A percentile compares a stretch with the other conserved stretches of the same genome.
Evolutionary conservation across 768 basidiomycete genomes (phyloP).

Genomic region (Asterophora lycoperdoides): DNA sequence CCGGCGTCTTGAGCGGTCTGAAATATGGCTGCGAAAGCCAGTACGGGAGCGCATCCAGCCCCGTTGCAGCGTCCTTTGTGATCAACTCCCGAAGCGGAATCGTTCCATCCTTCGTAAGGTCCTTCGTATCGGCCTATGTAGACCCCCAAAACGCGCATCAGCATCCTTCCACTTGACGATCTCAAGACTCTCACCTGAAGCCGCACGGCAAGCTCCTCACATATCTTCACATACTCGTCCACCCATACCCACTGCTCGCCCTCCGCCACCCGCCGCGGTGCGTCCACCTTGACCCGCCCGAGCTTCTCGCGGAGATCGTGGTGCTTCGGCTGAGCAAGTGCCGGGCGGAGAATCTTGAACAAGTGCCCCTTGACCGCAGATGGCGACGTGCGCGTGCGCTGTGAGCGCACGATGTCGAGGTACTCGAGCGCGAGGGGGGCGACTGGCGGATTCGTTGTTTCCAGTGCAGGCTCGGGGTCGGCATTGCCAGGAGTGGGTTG

Average conservation of each 20-base stretch:
- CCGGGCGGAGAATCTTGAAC: slow-evolving; percentile 88
- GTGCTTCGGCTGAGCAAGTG: slow-evolving; percentile 47
- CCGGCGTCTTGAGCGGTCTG: slow-evolving; percentile 32
- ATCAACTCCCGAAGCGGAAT: slow-evolving; percentile 31
- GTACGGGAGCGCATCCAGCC: slow-evolving; percentile 35
- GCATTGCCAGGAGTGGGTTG: slow-evolving; percentile 1
- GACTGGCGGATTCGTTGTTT: slow-evolving; percentile 47
- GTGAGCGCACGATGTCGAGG: slow-evolving; percentile 66
- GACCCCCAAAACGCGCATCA: neutral
- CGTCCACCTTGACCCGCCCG: slow-evolving; percentile 40
- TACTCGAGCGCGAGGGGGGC: slow-evolving; percentile 81
- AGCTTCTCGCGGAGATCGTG: slow-evolving; percentile 70
- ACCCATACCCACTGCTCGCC: slow-evolving; percentile 26
- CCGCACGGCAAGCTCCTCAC: slow-evolving; percentile 53
- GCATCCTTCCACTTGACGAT: neutral
- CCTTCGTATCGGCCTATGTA: slow-evolving; percentile 19
- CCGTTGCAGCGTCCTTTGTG: slow-evolving; percentile 30
- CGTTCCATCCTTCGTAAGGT: slow-evolving; percentile 17
- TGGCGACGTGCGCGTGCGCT: slow-evolving; percentile 58
- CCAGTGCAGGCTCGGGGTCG: slow-evolving; percentile 10
- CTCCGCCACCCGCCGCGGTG: slow-evolving; percentile 3
- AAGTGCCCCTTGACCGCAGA: slow-evolving; percentile 87
- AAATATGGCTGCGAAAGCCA: slow-evolving; percentile 64
- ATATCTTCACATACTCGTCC: slow-evolving; percentile 48
- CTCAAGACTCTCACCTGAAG: slow-evolving; percentile 36